Evolutionary conservation across 129 eudicot genomes (phyloP).

Genomic region (Oenanthe sinensis): DNA sequence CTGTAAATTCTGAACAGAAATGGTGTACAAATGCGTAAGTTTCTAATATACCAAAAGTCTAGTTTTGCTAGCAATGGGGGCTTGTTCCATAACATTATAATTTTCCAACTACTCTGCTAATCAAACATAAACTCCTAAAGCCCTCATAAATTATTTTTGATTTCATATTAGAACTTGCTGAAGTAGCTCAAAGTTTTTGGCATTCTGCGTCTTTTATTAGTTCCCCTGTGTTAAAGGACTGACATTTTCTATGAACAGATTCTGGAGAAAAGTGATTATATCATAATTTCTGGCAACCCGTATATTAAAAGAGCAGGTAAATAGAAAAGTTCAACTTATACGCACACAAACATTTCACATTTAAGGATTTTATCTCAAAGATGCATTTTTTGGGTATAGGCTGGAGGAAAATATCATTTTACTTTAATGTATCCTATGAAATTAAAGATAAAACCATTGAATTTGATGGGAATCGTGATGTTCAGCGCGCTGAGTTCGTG

Average conservation of each 20-base stretch:
- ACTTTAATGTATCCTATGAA: constrained; percentile 88
- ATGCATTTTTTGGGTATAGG: constrained; percentile 33
- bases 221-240: not conserved
- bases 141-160: not conserved
- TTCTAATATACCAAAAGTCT: not conserved
- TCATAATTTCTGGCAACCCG: constrained; percentile 72
- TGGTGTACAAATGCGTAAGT: not conserved
- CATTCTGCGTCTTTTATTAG: not conserved
- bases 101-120: not conserved
- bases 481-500: constrained; percentile 91
- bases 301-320: constrained; percentile 87
- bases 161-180: not conserved
- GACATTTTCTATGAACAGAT: constrained; percentile 39
- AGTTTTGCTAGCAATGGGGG: not conserved
- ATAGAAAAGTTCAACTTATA: not conserved
- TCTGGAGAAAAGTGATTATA: constrained; percentile 85
- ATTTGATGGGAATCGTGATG: constrained; percentile 86
- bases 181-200: not conserved
- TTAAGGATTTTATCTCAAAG: constrained; percentile 12
- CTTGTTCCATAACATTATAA: not conserved
- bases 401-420: constrained; percentile 98
- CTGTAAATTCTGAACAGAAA: not conserved
- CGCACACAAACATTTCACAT: not conserved
- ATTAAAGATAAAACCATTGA: constrained; percentile 91
- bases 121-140: not conserved